Evolutionary conservation across 495 filamentous ascomycete species (phyloP), one percentile per base, ranked within the genome.

Genomic region (Penicillium roqueforti): DNA sequence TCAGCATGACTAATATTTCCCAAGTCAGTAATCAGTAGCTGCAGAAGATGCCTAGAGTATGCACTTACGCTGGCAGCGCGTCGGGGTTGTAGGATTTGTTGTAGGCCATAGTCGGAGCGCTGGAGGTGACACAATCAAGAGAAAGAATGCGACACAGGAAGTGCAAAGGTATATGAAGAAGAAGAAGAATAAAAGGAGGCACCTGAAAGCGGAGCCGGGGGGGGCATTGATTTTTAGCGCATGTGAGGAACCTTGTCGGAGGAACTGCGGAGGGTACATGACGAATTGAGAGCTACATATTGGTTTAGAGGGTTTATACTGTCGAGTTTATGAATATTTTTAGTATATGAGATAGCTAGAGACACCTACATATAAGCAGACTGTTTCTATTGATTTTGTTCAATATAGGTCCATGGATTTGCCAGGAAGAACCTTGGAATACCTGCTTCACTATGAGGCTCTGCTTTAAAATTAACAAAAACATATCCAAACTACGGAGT

Each of bases 11-110:
- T 95, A 26, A 10, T 36, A 51, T 52, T 42, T n/a, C 43, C 51
- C 6, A 3, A 13, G 51, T 66, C 20, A 66, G 54, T 43, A 42
- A 55, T 66, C 20, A 66, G 54, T 39, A 45, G 54, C 41, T 54
- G 36, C 16, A 25, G 40, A 1, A 20, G 47, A 14, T 43, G n/a
- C 3, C n/a, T 3, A 44, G 39, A 11, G 10, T 25, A 29, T 20
- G n/a, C 6, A 84, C 91, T 83, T 77, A 95, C 87, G 91, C 90
- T 69, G 93, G 93, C 54, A 98, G 83, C 71, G 91, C 89, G 76
- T 98, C 95, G n/a, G 92, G 92, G 65, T 98, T 97, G 74, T 88
- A 91, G 38, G 82, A 80, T 63, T 85, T 83, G 68, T 95, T 96
- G 80, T 98, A 97, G 28, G 93, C 93, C 93, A 97, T 98, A 46